Evolutionary conservation across 345 rosid genomes (phyloP).

Genomic region (Balakata baccata): DNA sequence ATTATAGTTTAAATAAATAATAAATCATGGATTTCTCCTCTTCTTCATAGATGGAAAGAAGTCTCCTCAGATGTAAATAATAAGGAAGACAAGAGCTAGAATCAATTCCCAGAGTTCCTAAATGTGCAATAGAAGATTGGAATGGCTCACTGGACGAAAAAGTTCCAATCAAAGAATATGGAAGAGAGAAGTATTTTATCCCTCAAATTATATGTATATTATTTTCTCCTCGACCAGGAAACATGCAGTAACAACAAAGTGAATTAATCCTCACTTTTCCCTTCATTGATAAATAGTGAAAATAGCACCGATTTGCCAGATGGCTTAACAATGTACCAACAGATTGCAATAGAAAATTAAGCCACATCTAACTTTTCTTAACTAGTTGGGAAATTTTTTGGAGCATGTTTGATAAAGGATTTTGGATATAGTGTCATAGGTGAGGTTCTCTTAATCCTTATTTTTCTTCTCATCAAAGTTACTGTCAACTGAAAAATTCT

Average conservation of each 20-base stretch:
- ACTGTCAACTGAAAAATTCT: not conserved
- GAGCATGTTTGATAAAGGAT: not conserved
- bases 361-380: not conserved
- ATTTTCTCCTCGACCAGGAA: not conserved
- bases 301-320: not conserved
- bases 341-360: not conserved
- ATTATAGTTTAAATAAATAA: too few relatives aligned
- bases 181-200: not conserved
- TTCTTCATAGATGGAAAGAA: conserved; percentile 1
- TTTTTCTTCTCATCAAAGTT: not conserved
- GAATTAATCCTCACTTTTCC: not conserved
- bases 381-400: not conserved
- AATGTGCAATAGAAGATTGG: not conserved
- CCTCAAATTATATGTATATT: not conserved
- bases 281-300: not conserved
- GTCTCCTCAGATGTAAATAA: not conserved
- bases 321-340: not conserved
- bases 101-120: not conserved
- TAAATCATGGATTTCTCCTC: not conserved
- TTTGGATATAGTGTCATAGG: not conserved
- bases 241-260: not conserved
- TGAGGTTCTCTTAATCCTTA: not conserved
- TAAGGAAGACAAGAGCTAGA: not conserved
- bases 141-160: not conserved
- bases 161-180: not conserved